Evolutionary conservation across 2,329 filamentous ascomycete species (phyloP).

Genomic region (Talaromyces pinophilus): DNA sequence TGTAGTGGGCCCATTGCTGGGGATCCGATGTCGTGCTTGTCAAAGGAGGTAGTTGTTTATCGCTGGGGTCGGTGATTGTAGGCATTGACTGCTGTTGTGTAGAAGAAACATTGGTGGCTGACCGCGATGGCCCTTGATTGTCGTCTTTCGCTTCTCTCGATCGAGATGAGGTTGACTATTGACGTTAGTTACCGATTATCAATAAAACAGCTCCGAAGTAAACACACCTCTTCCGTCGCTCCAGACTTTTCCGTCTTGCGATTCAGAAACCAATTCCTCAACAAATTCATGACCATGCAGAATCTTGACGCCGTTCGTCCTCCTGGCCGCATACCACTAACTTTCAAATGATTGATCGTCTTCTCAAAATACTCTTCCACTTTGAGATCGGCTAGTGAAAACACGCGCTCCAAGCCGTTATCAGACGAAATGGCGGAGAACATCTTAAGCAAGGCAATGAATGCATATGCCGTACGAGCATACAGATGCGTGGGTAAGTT

Average conservation of each 20-base stretch:
- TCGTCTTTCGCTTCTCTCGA: neutral
- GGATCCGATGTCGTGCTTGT: constrained; percentile 7
- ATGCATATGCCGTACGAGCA: constrained; percentile 70
- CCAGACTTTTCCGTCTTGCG: constrained; percentile 41
- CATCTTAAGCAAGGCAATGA: constrained; percentile 72
- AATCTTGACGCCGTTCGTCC: constrained; percentile 71
- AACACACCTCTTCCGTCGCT: constrained; percentile 27
- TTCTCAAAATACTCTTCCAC: constrained; percentile 66
- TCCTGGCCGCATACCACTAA: constrained; percentile 62
- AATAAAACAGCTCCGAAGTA: neutral
- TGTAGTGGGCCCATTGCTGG: constrained; percentile 17
- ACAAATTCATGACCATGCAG: constrained; percentile 67
- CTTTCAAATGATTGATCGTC: constrained; percentile 68
- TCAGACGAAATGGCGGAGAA: constrained; percentile 67
- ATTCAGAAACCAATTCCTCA: constrained; percentile 66
- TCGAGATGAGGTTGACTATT: neutral
- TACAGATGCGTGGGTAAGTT: constrained; percentile 70
- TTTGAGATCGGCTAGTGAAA: constrained; percentile 67
- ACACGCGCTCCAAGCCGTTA: constrained; percentile 67
- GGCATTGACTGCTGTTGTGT: neutral
- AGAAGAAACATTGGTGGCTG: neutral
- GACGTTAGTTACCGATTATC: neutral
- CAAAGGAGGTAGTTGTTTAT: neutral
- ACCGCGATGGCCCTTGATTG: neutral
- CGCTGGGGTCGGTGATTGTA: neutral